These are phyloP conservation scores for Xylaria sp. DNA, from an alignment of 2,329 filamentous ascomycete genomes.

Conservation along the genomic window DNA sequence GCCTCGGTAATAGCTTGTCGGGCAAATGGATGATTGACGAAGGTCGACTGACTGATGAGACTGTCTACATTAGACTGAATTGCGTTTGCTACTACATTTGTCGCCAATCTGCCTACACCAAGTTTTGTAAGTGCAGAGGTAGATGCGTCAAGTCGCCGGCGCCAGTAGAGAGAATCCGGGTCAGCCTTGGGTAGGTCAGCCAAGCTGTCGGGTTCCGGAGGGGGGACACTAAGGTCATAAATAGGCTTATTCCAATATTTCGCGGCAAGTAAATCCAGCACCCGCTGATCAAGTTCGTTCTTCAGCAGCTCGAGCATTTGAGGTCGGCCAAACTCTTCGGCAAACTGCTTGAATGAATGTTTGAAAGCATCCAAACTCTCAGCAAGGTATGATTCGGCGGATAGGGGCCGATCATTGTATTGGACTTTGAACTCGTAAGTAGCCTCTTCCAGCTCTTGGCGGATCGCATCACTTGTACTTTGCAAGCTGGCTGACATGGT, in stretches of 20 bases:
- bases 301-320: conserved; percentile 93
- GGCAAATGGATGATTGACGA: conserved; percentile 90
- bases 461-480: conserved; percentile 89
- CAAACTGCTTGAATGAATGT: conserved; percentile 95
- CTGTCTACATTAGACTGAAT: conserved; percentile 85
- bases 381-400: conserved; percentile 94
- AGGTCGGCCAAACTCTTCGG: conserved; percentile 86
- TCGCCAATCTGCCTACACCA: conserved; percentile 91
- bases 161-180: conserved; percentile 89
- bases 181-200: conserved; percentile 86
- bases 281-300: conserved; percentile 90
- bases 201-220: conserved; percentile 77
- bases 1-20: conserved; percentile 93
- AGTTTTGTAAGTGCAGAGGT: conserved; percentile 91
- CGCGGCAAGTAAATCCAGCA: conserved; percentile 90
- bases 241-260: conserved; percentile 98
- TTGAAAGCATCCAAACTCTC: conserved; percentile 97
- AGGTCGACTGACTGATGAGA: conserved; percentile 83
- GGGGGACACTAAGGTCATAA: conserved; percentile 76
- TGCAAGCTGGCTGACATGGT: conserved; percentile 96
- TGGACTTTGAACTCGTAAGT: conserved; percentile 99
- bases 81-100: conserved; percentile 88
- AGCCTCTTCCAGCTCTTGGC: conserved; percentile 94
- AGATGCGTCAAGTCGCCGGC: conserved; percentile 91
- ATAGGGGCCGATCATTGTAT: conserved; percentile 95